These are phyloP conservation scores for Pulveroboletus frians DNA, from an alignment of 768 basidiomycete species.

Conservation along the genomic window DNA sequence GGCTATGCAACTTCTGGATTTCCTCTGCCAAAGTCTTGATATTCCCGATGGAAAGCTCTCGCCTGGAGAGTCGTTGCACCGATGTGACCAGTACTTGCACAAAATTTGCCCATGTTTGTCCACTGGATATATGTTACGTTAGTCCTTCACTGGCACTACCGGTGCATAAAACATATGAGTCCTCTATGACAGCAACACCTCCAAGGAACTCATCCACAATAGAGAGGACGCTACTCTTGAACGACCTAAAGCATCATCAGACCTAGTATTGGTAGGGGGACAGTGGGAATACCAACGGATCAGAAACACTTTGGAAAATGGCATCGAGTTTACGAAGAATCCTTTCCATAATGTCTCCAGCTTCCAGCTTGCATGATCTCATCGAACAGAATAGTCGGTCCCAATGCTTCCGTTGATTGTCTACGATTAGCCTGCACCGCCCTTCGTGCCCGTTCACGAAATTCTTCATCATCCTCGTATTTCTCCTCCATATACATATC, in stretches of 20 bases:
- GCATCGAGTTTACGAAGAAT: constrained; percentile 52
- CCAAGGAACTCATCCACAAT: constrained; percentile 64
- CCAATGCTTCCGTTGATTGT: constrained; percentile 32
- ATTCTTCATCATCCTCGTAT: constrained; percentile 84
- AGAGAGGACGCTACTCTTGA: constrained; percentile 55
- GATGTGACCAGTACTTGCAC: constrained; percentile 56
- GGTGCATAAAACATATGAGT: constrained; percentile 47
- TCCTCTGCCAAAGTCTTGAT: constrained; percentile 49
- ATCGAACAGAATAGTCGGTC: constrained; percentile 51
- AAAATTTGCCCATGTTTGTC: constrained; percentile 59
- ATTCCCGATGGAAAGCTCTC: constrained; percentile 50
- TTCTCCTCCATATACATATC: constrained; percentile 84
- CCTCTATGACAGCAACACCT: constrained; percentile 51
- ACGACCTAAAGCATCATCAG: constrained; percentile 39
- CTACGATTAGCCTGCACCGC: constrained; percentile 26
- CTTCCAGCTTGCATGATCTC: constrained; percentile 51
- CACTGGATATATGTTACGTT: constrained; percentile 39
- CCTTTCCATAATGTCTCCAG: constrained; percentile 41
- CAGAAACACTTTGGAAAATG: constrained; percentile 55
- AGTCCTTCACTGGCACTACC: constrained; percentile 8
- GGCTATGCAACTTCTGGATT: constrained; percentile 49
- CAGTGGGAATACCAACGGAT: constrained; percentile 43
- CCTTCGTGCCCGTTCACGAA: constrained; percentile 58
- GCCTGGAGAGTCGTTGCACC: constrained; percentile 62
- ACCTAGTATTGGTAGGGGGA: background rate